Evolutionary conservation across 1,284 basidiomycete species (phyloP).

Genomic region (Stereum hirsutum): DNA sequence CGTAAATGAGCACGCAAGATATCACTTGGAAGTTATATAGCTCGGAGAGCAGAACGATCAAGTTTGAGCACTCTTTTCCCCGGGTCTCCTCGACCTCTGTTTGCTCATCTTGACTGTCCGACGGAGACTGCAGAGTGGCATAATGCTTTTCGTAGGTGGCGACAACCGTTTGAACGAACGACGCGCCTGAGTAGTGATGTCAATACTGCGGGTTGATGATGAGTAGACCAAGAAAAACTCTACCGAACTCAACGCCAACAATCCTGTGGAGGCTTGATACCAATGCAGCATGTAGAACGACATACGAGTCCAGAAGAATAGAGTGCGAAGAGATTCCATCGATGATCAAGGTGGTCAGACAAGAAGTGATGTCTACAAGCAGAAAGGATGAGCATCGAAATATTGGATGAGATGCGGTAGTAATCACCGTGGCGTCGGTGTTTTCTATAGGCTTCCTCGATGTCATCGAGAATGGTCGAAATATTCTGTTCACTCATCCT

Average conservation of each 20-base stretch:
- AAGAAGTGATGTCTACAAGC: constrained; percentile 69
- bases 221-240: constrained; percentile 17
- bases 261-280: constrained; percentile 80
- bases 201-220: neutral
- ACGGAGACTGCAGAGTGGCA: constrained; percentile 14
- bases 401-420: neutral
- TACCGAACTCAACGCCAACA: constrained; percentile 87
- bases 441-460: constrained; percentile 75
- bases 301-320: constrained; percentile 83
- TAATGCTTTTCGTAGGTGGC: constrained; percentile 57
- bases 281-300: constrained; percentile 86
- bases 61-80: constrained; percentile 85
- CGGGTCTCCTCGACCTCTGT: constrained; percentile 30
- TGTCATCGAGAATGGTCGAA: constrained; percentile 64
- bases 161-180: constrained; percentile 68
- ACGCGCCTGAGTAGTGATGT: constrained; percentile 45
- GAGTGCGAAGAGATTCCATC: constrained; percentile 79
- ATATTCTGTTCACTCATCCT: constrained; percentile 93
- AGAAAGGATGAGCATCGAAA: constrained; percentile 2
- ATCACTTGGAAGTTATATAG: constrained; percentile 95
- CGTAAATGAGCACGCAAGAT: constrained; percentile 83
- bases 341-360: constrained; percentile 73
- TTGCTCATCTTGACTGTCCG: constrained; percentile 12
- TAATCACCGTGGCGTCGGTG: constrained; percentile 70
- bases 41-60: constrained; percentile 84